These are phyloP conservation scores for Streptanthus diversifolius DNA, from an alignment of 345 rosid genomes.

Conservation along the genomic window DNA sequence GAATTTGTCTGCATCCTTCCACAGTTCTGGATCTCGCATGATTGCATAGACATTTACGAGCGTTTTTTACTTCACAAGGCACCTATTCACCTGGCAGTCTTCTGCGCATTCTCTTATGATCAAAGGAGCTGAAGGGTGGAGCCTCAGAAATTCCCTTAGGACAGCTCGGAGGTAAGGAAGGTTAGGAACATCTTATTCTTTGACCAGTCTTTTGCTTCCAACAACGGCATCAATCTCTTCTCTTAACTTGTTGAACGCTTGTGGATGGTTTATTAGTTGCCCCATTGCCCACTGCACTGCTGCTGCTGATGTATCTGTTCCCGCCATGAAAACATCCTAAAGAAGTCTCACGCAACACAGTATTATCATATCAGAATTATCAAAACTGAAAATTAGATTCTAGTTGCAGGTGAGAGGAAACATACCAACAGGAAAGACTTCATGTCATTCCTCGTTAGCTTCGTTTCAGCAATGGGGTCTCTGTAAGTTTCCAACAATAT, in stretches of 20 bases:
- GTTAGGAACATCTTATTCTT: conserved; percentile 39
- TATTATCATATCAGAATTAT: not conserved
- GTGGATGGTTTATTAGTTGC: conserved; percentile 41
- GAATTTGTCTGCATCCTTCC: conserved; percentile 48
- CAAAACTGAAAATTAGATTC: conserved; percentile 24
- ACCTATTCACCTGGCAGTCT: conserved; percentile 41
- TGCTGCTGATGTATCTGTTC: conserved; percentile 50
- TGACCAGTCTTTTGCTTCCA: conserved; percentile 38
- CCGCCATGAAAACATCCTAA: conserved; percentile 43
- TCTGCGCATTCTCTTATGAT: conserved; percentile 35
- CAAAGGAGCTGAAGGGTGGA: conserved; percentile 37
- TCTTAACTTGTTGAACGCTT: conserved; percentile 34
- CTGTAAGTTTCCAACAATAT: conserved; percentile 33
- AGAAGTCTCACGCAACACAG: not conserved
- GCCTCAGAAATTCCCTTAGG: conserved; percentile 39
- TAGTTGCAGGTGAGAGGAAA: conserved; percentile 40
- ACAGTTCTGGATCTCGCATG: conserved; percentile 45
- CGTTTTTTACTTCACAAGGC: conserved; percentile 43
- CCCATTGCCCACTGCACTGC: conserved; percentile 68
- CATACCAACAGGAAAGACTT: conserved; percentile 64
- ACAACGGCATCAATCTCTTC: conserved; percentile 37
- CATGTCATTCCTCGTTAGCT: conserved; percentile 52
- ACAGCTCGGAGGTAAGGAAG: conserved; percentile 45
- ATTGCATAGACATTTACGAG: conserved; percentile 57
- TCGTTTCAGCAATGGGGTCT: conserved; percentile 49